A percentile compares a stretch with the other conserved stretches of the same genome.
Evolutionary conservation across 2,329 filamentous ascomycete species (phyloP).

Genomic region (Xylariaceae sp.): DNA sequence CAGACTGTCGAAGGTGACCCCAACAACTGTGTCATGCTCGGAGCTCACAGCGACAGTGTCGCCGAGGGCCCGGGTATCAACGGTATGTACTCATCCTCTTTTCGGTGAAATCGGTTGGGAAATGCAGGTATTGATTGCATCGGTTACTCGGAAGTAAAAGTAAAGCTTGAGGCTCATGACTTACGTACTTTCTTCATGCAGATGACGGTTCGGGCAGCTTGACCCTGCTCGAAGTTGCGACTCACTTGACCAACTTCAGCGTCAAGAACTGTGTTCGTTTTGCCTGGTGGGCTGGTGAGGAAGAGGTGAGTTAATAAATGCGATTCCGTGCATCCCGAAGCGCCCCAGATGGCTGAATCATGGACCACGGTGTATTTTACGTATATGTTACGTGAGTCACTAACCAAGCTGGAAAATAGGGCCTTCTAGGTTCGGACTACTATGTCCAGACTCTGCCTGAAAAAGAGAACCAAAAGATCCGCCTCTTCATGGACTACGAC

Average conservation of each 20-base stretch:
- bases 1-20: constrained; percentile 54
- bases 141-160: neutral
- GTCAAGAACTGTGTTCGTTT: constrained; percentile 63
- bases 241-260: constrained; percentile 49
- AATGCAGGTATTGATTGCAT: neutral
- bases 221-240: constrained; percentile 57
- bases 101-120: neutral
- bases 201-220: constrained; percentile 64
- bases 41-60: constrained; percentile 60
- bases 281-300: constrained; percentile 63
- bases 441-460: constrained; percentile 51
- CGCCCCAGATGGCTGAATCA: neutral
- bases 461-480: constrained; percentile 57
- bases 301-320: constrained; percentile 41
- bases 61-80: constrained; percentile 66
- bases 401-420: constrained; percentile 11
- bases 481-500: constrained; percentile 65
- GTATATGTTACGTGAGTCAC: neutral
- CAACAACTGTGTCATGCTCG: constrained; percentile 60
- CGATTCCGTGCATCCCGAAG: no score
- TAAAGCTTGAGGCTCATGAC: neutral
- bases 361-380: neutral
- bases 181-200: neutral
- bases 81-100: constrained; percentile 29
- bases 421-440: constrained; percentile 55